Evolutionary conservation across 2,329 filamentous ascomycete species (phyloP).

Genomic region (Trichoderma koningii): DNA sequence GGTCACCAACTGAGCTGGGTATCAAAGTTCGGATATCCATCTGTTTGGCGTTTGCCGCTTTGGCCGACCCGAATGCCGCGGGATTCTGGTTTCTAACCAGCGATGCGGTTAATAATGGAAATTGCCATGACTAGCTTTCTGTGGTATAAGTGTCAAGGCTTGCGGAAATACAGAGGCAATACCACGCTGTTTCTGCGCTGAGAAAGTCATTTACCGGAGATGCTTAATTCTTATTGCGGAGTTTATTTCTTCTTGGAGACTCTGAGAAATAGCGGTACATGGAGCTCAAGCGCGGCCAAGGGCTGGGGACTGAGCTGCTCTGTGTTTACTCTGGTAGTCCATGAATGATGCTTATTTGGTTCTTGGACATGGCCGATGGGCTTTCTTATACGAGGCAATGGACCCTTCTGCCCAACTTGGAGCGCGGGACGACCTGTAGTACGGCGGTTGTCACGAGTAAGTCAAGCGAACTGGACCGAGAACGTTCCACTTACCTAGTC

Average conservation of each 20-base stretch:
- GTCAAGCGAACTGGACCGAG: not conserved
- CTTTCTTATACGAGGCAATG: not conserved
- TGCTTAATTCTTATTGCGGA: slow-evolving; percentile 1
- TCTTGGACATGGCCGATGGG: not conserved
- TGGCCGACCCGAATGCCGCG: not conserved
- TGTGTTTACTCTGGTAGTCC: not conserved
- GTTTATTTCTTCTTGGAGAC: not conserved
- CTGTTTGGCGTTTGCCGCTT: not conserved
- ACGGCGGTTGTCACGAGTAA: not conserved
- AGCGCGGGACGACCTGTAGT: not conserved
- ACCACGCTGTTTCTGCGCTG: not conserved
- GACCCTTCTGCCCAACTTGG: not conserved
- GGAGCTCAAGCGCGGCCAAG: not conserved
- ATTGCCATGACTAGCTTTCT: not conserved
- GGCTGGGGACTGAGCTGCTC: slow-evolving; percentile 3
- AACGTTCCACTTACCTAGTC: not conserved
- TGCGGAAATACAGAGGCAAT: slow-evolving; percentile 15
- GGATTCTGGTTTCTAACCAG: not conserved
- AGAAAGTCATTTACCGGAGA: not conserved
- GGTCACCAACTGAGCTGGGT: no score
- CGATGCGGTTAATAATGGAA: not conserved
- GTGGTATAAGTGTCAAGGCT: not conserved
- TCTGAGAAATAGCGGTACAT: not conserved
- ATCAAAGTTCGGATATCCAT: not conserved
- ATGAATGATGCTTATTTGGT: not conserved